A percentile compares a stretch with the other conserved stretches of the same genome.
These are phyloP conservation scores for Hemisphaericaspora nanyangensis DNA, from an alignment of 805 yeast species.

Conservation along the genomic window DNA sequence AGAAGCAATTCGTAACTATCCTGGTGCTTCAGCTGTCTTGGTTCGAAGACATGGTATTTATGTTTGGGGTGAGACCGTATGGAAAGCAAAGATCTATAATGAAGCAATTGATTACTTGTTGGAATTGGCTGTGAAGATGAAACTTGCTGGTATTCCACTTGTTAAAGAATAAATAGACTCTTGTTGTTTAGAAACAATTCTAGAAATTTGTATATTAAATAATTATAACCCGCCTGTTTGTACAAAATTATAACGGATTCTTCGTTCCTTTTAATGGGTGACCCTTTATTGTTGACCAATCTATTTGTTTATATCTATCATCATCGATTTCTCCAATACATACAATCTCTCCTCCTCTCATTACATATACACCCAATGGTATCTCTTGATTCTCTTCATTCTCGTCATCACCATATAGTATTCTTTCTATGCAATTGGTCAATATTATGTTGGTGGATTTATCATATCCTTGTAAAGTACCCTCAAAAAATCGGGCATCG, in stretches of 20 bases:
- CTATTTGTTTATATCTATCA: conserved; percentile 33
- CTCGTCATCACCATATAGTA: conserved; percentile 39
- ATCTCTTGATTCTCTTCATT: conserved; percentile 37
- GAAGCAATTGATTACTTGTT: conserved; percentile 90
- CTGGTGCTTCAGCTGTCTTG: conserved; percentile 77
- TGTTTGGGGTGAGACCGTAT: conserved; percentile 92
- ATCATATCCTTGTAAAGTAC: conserved; percentile 54
- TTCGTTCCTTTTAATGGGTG: conserved; percentile 33
- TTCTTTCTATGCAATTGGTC: conserved; percentile 47
- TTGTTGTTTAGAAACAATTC: neutral
- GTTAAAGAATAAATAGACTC: conserved; percentile 2
- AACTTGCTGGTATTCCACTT: conserved; percentile 50
- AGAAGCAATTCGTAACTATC: conserved; percentile 63
- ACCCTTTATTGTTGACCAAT: conserved; percentile 39
- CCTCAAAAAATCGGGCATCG: conserved; percentile 42
- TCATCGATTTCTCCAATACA: conserved; percentile 54
- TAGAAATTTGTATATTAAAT: neutral
- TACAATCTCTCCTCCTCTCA: conserved; percentile 58
- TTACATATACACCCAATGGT: conserved; percentile 45
- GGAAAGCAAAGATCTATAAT: conserved; percentile 90
- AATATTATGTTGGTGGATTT: conserved; percentile 59
- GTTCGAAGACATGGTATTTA: conserved; percentile 93
- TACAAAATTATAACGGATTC: conserved; percentile 27
- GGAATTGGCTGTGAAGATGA: conserved; percentile 83
- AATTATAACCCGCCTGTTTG: neutral